These are phyloP conservation scores for Schwanniomyces yamadae DNA, from an alignment of 805 yeast species.

Conservation along the genomic window DNA sequence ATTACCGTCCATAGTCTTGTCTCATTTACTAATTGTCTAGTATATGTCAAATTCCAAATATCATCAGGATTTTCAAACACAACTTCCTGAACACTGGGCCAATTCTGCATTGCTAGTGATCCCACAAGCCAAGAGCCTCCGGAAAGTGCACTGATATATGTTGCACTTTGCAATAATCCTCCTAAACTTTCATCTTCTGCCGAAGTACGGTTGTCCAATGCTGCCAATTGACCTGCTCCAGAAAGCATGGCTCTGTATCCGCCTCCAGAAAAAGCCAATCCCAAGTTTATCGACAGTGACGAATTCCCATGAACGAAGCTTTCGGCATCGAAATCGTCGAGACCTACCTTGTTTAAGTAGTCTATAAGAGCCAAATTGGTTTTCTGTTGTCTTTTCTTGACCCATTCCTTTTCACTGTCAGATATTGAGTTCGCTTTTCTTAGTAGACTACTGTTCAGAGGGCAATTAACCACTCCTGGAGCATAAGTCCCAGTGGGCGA, in stretches of 20 bases:
- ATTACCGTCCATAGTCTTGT: conserved; percentile 16
- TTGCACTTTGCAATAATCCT: conserved; percentile 67
- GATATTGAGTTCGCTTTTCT: conserved; percentile 28
- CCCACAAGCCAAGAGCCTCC: conserved; percentile 87
- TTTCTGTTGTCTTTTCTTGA: conserved; percentile 20
- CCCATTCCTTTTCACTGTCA: conserved; percentile 23
- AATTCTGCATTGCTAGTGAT: conserved; percentile 65
- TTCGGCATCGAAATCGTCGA: conserved; percentile 21
- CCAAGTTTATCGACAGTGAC: conserved; percentile 21
- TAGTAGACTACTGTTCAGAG: conserved; percentile 17
- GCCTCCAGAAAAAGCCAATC: conserved; percentile 41
- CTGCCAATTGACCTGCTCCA: conserved; percentile 83
- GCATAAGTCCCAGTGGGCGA: conserved; percentile 29
- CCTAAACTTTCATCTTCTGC: conserved; percentile 51
- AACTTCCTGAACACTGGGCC: conserved; percentile 67
- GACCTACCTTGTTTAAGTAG: conserved; percentile 21
- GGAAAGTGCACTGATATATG: conserved; percentile 74
- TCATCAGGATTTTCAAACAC: conserved; percentile 30
- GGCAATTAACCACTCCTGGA: conserved; percentile 30
- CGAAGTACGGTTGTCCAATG: conserved; percentile 72
- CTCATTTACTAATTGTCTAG: conserved; percentile 28
- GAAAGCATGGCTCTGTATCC: conserved; percentile 51
- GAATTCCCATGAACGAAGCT: conserved; percentile 16
- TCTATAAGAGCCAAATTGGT: conserved; percentile 22
- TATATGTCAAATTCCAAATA: conserved; percentile 34